A percentile compares a stretch with the other conserved stretches of the same genome.
phyloP scores from a whole-genome alignment of 495 filamentous ascomycete species.

The Talaromyces stipitatus region DNA sequence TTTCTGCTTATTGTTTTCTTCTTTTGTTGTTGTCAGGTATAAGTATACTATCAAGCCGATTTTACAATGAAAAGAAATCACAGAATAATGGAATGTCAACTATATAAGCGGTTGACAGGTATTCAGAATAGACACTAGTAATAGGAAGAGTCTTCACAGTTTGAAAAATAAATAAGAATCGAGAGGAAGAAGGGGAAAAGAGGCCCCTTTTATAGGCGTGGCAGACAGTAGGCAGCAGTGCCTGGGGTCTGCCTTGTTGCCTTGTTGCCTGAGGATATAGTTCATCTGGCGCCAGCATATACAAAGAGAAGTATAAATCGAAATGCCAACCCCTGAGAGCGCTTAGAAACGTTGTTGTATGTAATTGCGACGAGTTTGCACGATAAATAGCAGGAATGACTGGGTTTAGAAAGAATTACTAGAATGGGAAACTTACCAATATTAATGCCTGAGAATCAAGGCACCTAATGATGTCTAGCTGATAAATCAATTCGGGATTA shows the following conservation, averaged over 20 bases:
- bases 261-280: background rate
- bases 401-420: background rate
- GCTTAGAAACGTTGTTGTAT: background rate
- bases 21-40: background rate
- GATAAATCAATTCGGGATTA: background rate
- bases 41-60: background rate
- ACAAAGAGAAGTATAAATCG: too few species aligned
- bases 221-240: background rate
- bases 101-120: background rate
- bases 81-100: background rate
- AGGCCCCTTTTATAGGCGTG: background rate
- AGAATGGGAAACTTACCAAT: background rate
- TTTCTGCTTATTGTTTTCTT: background rate
- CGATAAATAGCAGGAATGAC: background rate
- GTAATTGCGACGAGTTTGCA: too few species aligned
- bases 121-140: too few species aligned
- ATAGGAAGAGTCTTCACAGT: background rate
- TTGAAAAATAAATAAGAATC: background rate
- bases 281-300: too few species aligned
- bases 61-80: background rate
- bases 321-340: too few species aligned
- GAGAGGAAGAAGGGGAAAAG: background rate
- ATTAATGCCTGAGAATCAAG: background rate
- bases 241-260: background rate
- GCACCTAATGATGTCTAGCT: background rate